phyloP scores from a whole-genome alignment of 208 protist genomes.

The Trypanosoma mega region DNA sequence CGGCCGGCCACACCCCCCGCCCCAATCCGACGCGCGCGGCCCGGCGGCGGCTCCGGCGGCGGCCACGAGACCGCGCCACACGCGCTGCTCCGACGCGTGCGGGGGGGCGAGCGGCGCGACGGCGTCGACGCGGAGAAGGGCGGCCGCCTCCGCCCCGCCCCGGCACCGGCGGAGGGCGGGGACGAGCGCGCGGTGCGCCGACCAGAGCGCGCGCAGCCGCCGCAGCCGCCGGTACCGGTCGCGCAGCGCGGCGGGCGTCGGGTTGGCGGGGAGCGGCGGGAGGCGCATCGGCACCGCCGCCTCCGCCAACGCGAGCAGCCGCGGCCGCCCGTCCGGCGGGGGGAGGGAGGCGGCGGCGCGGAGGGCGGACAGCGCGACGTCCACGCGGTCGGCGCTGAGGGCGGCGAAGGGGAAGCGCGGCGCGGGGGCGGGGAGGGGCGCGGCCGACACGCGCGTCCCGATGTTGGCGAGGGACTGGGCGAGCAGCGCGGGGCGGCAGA shows the following conservation, averaged over 20 bases:
- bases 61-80: slow-evolving; percentile 40
- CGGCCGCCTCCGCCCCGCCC: slow-evolving; percentile 25
- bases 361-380: slow-evolving; percentile 20
- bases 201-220: slow-evolving; percentile 51
- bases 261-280: slow-evolving; percentile 33
- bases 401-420: slow-evolving; percentile 23
- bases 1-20: slow-evolving; percentile 30
- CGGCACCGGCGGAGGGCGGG: slow-evolving; percentile 34
- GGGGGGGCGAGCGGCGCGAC: slow-evolving; percentile 38
- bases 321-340: slow-evolving; percentile 22
- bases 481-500: slow-evolving; percentile 17
- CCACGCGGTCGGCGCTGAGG: slow-evolving; percentile 11
- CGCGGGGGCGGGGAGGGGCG: neutral
- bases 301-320: slow-evolving; percentile 54
- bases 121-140: slow-evolving; percentile 32
- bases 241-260: slow-evolving; percentile 32
- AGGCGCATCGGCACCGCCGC: slow-evolving; percentile 52
- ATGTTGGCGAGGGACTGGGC: slow-evolving; percentile 23
- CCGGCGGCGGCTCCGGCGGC: slow-evolving; percentile 27
- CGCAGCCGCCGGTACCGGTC: slow-evolving; percentile 33
- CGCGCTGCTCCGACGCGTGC: slow-evolving; percentile 44
- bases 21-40: slow-evolving; percentile 51
- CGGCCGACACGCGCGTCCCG: slow-evolving; percentile 13
- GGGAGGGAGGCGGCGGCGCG: slow-evolving; percentile 9
- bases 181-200: slow-evolving; percentile 30